Percentiles rank a stretch among this genome's conserved stretches.
Conservation (phyloP, 23 red algal species). For the Gracilariopsis chorda region DNA sequence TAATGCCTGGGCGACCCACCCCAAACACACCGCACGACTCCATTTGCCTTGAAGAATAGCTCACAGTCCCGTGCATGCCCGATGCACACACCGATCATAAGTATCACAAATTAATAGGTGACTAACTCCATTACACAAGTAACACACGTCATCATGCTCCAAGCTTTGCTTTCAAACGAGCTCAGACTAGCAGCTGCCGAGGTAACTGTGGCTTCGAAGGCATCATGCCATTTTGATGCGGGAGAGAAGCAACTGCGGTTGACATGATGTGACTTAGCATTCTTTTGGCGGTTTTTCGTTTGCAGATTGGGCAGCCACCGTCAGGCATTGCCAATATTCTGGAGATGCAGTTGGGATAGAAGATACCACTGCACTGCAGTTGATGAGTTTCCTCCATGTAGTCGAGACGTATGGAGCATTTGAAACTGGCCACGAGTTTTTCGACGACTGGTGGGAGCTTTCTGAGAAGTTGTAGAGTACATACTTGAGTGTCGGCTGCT, state of each 20-base stretch:
- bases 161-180: background rate
- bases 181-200: background rate
- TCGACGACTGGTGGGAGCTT: background rate
- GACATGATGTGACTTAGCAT: conserved; percentile 30
- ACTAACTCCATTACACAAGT: conserved; percentile 6
- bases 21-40: conserved; percentile 29
- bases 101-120: conserved; percentile 55
- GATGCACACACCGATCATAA: conserved; percentile 14
- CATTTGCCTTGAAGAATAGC: conserved; percentile 30
- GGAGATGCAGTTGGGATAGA: conserved; percentile 12
- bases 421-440: background rate
- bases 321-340: conserved; percentile 8
- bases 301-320: conserved; percentile 32
- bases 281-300: conserved; percentile 15
- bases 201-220: background rate
- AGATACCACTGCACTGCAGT: conserved; percentile 48
- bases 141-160: conserved; percentile 45
- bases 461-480: background rate
- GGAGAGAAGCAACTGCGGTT: background rate
- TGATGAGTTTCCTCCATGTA: conserved; percentile 24
- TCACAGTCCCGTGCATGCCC: conserved; percentile 10
- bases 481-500: background rate
- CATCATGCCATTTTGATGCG: background rate
- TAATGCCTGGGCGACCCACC: background rate
- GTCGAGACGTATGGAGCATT: conserved; percentile 42